Base-by-base conservation (phyloP, 1,284 basidiomycete genomes). In the Apiotrichum mycotoxinovorans region DNA sequence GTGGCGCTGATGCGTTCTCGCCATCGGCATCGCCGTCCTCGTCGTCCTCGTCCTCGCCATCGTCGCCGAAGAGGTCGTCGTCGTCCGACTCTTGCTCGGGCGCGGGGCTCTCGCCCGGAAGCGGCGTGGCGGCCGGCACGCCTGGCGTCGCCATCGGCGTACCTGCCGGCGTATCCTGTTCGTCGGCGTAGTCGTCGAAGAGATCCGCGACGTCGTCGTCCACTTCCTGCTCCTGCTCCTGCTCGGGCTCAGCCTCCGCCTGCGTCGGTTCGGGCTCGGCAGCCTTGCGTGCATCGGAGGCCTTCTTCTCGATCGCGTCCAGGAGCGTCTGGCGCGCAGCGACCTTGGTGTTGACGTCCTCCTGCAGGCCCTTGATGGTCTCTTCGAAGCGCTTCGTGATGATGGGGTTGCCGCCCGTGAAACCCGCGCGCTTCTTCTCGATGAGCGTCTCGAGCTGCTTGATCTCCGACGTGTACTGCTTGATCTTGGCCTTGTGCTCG, bases 381-480 rank as follows among this genome's bases (percentile, higher is more conserved):
- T 95, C 92, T 74, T 95, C 91, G 78, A 95, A 95, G 35, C 93
- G 91, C 83, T 89, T 89, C 79, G 85, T 87, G 75, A 96, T 91
- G 58, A 96, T 84, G 23, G 89, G 87, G 72, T 96, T 97, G 14
- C 85, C 85, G 40, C 90, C 89, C 61, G 85, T 87, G n/a, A 87
- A 84, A 58, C 94, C 87, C 71, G 95, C 90, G 26, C 81, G 82
- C 61, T 85, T 84, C 80, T 95, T 96, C 82, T 86, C 83, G 22
- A 96, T 88, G 10, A 90, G 91, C 48, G 85, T 85, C 75, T 96
- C 90, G 60, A 96, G 78, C 71, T 94, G 91, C 53, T 86, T 82
- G 62, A 95, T 92, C 76, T 96, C 93, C 71, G 91, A 90, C 59
- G 87, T 88, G 64, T 95, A 78, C 52, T 94, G 76, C 67, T 88